Evolutionary conservation across 306 rosid species (phyloP).

Genomic region (Sicyos edulis): DNA sequence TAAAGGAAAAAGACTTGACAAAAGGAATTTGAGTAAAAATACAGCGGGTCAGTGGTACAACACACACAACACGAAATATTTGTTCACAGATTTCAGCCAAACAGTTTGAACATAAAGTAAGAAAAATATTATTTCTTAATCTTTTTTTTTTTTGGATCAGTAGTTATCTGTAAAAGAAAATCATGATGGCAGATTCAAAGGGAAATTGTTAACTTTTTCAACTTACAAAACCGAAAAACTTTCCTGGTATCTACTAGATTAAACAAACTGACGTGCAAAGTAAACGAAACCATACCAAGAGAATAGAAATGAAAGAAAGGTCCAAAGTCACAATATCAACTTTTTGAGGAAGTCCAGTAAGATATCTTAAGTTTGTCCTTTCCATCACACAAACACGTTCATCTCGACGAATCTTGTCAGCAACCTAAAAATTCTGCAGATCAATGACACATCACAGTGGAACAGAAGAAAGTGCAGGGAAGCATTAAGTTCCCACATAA

Average conservation of each 20-base stretch:
- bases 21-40: neutral
- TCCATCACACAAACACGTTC: neutral
- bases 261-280: neutral
- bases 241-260: neutral
- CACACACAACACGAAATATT: neutral
- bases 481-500: neutral
- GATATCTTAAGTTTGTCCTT: neutral
- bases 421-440: conserved; percentile 50
- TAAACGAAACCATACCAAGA: conserved; percentile 52
- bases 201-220: neutral
- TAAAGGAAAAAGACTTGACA: neutral
- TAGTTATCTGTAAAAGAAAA: neutral
- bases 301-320: conserved; percentile 93
- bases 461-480: neutral
- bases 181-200: neutral
- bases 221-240: neutral
- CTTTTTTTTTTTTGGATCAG: neutral
- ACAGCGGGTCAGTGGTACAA: neutral
- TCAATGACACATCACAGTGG: conserved; percentile 1
- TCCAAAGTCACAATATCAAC: conserved; percentile 91
- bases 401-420: conserved; percentile 32
- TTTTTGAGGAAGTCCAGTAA: conserved; percentile 45
- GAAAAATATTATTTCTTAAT: neutral
- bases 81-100: neutral
- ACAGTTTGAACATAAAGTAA: neutral